Evolutionary conservation across 2,329 filamentous ascomycete species (phyloP).

Genomic region (Thelonectria olida): DNA sequence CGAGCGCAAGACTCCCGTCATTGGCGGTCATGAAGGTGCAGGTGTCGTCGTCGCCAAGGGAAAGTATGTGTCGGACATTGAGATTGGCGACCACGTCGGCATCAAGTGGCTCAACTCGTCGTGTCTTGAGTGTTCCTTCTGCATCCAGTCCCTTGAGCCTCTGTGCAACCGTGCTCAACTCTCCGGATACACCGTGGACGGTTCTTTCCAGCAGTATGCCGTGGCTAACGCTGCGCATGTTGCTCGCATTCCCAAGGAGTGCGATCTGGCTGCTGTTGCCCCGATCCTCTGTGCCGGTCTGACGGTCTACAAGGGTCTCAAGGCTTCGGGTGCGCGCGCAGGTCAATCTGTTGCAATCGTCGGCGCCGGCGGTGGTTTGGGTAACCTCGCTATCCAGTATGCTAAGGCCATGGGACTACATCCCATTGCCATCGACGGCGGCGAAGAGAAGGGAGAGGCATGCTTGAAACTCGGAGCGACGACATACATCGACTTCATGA

Average conservation of each 20-base stretch:
- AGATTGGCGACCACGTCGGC: slow-evolving; percentile 15
- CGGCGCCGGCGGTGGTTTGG: slow-evolving; percentile 17
- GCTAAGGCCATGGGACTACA: slow-evolving; percentile 20
- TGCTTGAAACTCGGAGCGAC: slow-evolving; percentile 11
- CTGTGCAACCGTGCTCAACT: slow-evolving; percentile 14
- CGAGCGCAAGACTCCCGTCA: slow-evolving; percentile 6
- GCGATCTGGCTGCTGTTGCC: slow-evolving; percentile 12
- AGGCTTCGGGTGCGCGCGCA: not conserved
- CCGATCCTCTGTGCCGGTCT: slow-evolving; percentile 20
- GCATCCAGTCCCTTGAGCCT: slow-evolving; percentile 12
- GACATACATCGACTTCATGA: slow-evolving; percentile 13
- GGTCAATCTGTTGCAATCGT: slow-evolving; percentile 15
- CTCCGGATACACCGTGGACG: slow-evolving; percentile 21
- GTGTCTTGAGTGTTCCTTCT: slow-evolving; percentile 8
- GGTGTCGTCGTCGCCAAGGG: slow-evolving; percentile 18
- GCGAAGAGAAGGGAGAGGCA: slow-evolving; percentile 7
- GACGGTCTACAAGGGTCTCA: slow-evolving; percentile 21
- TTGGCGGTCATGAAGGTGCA: slow-evolving; percentile 20
- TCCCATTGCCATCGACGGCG: slow-evolving; percentile 17
- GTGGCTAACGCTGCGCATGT: slow-evolving; percentile 20
- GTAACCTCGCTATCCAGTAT: slow-evolving; percentile 16
- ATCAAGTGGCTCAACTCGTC: slow-evolving; percentile 23
- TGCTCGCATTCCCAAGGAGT: slow-evolving; percentile 15
- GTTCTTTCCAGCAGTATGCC: slow-evolving; percentile 22
- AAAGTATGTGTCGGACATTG: slow-evolving; percentile 3